Evolutionary conservation across 1,284 basidiomycete genomes (phyloP).

Genomic region (Heliocybe sulcata): DNA sequence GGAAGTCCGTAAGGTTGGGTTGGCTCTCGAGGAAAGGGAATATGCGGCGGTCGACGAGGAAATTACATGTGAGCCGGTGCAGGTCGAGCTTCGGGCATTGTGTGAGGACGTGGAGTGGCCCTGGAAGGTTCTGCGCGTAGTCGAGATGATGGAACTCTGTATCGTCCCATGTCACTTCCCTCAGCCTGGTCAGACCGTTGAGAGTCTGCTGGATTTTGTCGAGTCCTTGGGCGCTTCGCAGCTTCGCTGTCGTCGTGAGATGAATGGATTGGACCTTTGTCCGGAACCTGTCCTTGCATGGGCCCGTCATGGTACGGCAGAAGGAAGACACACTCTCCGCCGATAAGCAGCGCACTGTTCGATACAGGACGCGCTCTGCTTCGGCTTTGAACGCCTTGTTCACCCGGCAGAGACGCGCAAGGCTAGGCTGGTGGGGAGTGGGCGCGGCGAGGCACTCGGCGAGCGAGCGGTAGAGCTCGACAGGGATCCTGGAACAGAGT

Average conservation of each 20-base stretch:
- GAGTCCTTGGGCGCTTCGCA: not conserved
- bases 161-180: not conserved
- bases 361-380: not conserved
- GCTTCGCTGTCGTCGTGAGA: not conserved
- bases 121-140: not conserved
- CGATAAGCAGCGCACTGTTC: not conserved
- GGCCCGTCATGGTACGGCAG: not conserved
- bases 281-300: not conserved
- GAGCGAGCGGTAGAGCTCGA: not conserved
- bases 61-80: not conserved
- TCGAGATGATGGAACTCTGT: not conserved
- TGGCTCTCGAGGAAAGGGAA: not conserved
- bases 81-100: not conserved
- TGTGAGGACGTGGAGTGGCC: not conserved
- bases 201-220: not conserved
- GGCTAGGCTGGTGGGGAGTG: not conserved
- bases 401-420: not conserved
- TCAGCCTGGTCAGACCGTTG: not conserved
- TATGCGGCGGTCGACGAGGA: not conserved
- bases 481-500: not conserved
- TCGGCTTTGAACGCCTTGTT: not conserved
- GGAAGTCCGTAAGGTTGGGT: not conserved
- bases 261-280: not conserved
- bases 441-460: not conserved
- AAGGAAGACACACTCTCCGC: not conserved